Percentiles rank a stretch among this genome's conserved stretches.
These are phyloP conservation scores for Oryza brachyantha DNA, from an alignment of 176 grass and related monocot species.

Conservation along the genomic window DNA sequence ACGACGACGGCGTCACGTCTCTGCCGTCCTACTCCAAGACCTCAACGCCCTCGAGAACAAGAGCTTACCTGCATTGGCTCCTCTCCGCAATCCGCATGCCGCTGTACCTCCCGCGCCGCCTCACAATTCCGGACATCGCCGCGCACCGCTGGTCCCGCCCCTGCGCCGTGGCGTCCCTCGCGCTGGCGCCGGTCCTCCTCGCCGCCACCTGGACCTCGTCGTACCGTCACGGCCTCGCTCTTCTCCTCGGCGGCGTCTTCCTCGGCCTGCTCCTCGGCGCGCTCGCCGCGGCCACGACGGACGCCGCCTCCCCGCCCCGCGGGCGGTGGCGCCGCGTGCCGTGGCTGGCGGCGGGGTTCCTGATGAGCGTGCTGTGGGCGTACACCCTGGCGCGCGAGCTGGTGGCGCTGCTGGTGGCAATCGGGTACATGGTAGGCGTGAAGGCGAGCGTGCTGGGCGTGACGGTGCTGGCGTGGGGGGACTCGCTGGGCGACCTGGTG, in stretches of 20 bases:
- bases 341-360: constrained; percentile 69
- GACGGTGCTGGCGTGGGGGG: constrained; percentile 86
- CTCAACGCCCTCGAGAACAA: not conserved
- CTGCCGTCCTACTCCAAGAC: constrained; percentile 31
- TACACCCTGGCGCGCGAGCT: constrained; percentile 81
- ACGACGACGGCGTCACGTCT: not conserved
- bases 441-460: constrained; percentile 66
- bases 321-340: constrained; percentile 37
- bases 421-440: constrained; percentile 65
- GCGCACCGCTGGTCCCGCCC: constrained; percentile 48
- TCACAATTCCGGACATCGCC: constrained; percentile 84
- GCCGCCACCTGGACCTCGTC: constrained; percentile 40
- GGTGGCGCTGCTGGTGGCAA: constrained; percentile 60
- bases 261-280: constrained; percentile 29
- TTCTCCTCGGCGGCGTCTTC: constrained; percentile 18
- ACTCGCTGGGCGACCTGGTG: constrained; percentile 82
- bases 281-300: constrained; percentile 36
- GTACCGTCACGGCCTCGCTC: not conserved
- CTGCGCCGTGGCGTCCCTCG: constrained; percentile 49
- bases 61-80: constrained; percentile 11
- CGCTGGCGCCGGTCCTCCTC: constrained; percentile 57
- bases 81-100: constrained; percentile 47
- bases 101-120: constrained; percentile 70
- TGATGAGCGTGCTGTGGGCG: constrained; percentile 88
- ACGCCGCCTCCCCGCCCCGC: constrained; percentile 5